Evolutionary conservation across 805 yeast species (phyloP), one percentile per base, ranked within the genome.

Genomic region (Starmerella vitae): DNA sequence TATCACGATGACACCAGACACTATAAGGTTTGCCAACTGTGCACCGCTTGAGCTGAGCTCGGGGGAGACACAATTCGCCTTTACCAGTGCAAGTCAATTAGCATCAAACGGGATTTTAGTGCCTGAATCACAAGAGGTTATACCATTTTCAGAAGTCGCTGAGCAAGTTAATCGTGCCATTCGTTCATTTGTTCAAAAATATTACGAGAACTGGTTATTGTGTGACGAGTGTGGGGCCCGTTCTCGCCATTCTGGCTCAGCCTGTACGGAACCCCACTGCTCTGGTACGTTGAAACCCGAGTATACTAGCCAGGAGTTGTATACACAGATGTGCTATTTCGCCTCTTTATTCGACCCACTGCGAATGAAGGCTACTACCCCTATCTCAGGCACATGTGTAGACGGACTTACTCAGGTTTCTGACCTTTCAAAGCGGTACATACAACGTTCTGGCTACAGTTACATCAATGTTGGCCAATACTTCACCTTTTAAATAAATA

Each of bases 201-300:
- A 86, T 58, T 91, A 91, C 57, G 76, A 81, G n/a, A 88, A 86
- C 4, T 75, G 91, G 83, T 62, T 85, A 33, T 61, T 59, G 0
- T 91, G 99, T 63, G 93, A 81, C 57, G 96, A 91, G 51, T 56
- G 74, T 5, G 70, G 91, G 1, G 88, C 97, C 62, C 82, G 80
- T 2, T 86, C 96, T 0, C 68, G 94, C 45, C 84, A 82, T 53
- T 96, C 95, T 38, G 75, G 77, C 49, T 69, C 88, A 48, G 85
- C 97, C 58, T 66, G 84, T 43, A 79, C 82, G 30, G 58, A 58
- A 42, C 33, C 41, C 18, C 43, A 30, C 10, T 47, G 51, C 43
- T 19, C 20, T 3, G 97, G 97, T 38, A 74, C 77, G 49, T 70
- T 85, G 84, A 65, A 72, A 43, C 80, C 75, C 58, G 69, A 68